These are phyloP conservation scores for Rhexocercosporidium sp. DNA, from an alignment of 2,329 filamentous ascomycete species.

Conservation along the genomic window DNA sequence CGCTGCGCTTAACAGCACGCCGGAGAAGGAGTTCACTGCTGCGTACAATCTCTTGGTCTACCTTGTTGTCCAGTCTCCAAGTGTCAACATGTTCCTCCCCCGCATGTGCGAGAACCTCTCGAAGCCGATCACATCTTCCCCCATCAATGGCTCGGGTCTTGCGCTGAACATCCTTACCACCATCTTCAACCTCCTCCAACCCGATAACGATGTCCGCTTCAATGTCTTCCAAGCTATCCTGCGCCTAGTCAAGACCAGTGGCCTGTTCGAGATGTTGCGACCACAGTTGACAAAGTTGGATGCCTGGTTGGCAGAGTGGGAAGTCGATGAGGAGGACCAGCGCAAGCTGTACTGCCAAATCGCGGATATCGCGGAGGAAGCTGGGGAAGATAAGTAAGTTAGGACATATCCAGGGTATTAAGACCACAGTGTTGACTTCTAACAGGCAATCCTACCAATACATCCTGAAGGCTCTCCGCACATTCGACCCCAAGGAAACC, in stretches of 20 bases:
- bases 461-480: conserved; percentile 64
- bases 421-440: conserved; percentile 18
- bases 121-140: conserved; percentile 84
- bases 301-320: conserved; percentile 83
- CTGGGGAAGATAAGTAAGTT: conserved; percentile 76
- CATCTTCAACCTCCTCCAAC: conserved; percentile 90
- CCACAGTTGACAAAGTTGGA: conserved; percentile 84
- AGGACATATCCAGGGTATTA: neutral
- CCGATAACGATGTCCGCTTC: conserved; percentile 79
- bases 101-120: conserved; percentile 88
- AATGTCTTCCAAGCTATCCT: conserved; percentile 91
- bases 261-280: conserved; percentile 83
- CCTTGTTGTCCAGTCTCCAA: conserved; percentile 84
- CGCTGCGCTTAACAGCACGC: conserved; percentile 76
- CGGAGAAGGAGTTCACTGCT: conserved; percentile 95
- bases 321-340: conserved; percentile 79
- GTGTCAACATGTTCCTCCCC: conserved; percentile 84
- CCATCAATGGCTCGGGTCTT: conserved; percentile 81
- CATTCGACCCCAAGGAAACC: conserved; percentile 61
- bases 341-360: conserved; percentile 85
- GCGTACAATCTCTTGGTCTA: conserved; percentile 97
- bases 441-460: conserved; percentile 70
- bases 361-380: conserved; percentile 78
- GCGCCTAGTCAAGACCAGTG: conserved; percentile 75
- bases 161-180: conserved; percentile 91